Evolutionary conservation across 192 early-diverging fungal genomes (phyloP), one percentile per base, ranked within the genome.

Genomic region (Mortierella alpina): DNA sequence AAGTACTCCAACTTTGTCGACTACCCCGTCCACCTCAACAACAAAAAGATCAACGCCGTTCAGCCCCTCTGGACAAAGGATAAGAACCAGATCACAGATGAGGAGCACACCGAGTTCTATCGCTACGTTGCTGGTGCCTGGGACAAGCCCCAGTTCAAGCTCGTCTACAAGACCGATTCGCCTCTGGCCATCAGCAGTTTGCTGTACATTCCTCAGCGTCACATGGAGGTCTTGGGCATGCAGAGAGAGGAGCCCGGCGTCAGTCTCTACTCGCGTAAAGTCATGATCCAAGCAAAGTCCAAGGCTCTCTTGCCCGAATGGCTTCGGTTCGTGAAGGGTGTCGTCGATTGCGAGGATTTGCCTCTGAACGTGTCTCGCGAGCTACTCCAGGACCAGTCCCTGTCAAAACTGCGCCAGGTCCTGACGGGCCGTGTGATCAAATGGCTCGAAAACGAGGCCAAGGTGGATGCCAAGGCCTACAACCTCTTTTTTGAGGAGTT

Each of bases 291-390:
- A 63, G 85, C 90, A 9, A 89, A 91, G 68, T 88, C 88, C 12
- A 73, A 80, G 55, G 92, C 91, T 48, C 89, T 96, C 20, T 79
- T 95, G 61, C 95, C 95, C 0, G 86, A 89, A 39, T 96, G 88
- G 85, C 84, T 96, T 7, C 81, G 88, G 0, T 96, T 96, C 68
- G 75, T 96, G 59, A 93, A 92, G 83, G 95, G 93, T 59, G 85
- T 95, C 44, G 91, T 96, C 23, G 95, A 96, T 70, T 91, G 89
- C 6, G 93, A 95, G 70, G 95, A 96, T 72, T 85, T 96, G 54
- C 95, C 95, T 4, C 79, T 96, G 41, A 95, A 95, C 54, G 93
- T 96, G 6, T 96, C 95, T 7, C 88, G 95, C 41, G 95, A 96
- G 73, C 85, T 94, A 22, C 66, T 96, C 11, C 95, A 96, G 68